Base-by-base conservation (phyloP, 768 basidiomycete genomes). In the Kwoniella pini region DNA sequence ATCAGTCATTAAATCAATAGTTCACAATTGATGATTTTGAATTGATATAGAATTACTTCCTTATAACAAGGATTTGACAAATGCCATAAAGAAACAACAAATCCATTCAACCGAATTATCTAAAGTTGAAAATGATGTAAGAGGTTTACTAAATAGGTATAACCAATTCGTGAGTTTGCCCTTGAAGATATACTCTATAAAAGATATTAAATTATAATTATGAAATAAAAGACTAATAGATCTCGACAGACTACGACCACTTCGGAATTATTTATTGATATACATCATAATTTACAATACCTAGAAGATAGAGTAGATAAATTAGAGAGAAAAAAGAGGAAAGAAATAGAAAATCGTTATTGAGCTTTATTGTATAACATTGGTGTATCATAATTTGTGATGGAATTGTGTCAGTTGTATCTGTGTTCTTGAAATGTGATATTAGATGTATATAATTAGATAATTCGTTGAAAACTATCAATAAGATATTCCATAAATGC, bases 181-280 rank as follows among this genome's bases (percentile, higher is more conserved):
- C 42, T 42, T n/a, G n/a, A n/a, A n/a, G n/a, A n/a, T n/a, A n/a
- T n/a, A n/a, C n/a, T n/a, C n/a, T n/a, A n/a, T n/a, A n/a, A n/a
- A n/a, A n/a, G n/a, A n/a, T n/a, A n/a, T n/a, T n/a, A n/a, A n/a
- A n/a, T n/a, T n/a, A n/a, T n/a, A n/a, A n/a, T n/a, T n/a, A n/a
- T n/a, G n/a, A n/a, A n/a, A n/a, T n/a, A n/a, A n/a, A n/a, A n/a
- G n/a, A n/a, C n/a, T n/a, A n/a, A n/a, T 43, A 19, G 11, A 13
- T 36, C 15, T 19, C 24, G 15, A 21, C 30, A 74, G 72, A 71
- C 70, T 28, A 49, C 27, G 11, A 64, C 72, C 3, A 58, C 62
- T 4, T 75, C 73, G 0, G 73, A 72, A 4, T 50, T 72, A 22
- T 75, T 75, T 46, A 42, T 75, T 10, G 64, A 72, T 11, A 13